These are phyloP conservation scores for Lipomyces lipofer DNA, from an alignment of 805 yeast genomes.

Conservation along the genomic window DNA sequence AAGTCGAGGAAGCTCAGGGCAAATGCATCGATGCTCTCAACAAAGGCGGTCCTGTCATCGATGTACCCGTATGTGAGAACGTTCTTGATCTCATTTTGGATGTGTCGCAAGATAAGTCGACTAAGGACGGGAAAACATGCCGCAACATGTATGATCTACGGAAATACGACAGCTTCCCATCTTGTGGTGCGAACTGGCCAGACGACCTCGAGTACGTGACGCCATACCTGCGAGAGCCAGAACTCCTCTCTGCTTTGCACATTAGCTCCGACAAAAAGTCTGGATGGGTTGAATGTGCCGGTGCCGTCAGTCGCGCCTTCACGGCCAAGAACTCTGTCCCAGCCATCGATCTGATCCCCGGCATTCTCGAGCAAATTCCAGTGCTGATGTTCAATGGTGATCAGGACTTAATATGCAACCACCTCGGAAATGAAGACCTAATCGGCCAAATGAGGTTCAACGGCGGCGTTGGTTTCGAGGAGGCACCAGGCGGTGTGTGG, in stretches of 20 bases:
- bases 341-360: constrained; percentile 66
- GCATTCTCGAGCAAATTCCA: constrained; percentile 56
- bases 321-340: constrained; percentile 57
- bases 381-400: constrained; percentile 83
- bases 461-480: constrained; percentile 45
- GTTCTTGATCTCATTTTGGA: constrained; percentile 45
- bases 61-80: constrained; percentile 20
- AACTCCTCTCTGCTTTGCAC: constrained; percentile 56
- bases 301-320: constrained; percentile 55
- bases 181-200: constrained; percentile 96
- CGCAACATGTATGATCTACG: constrained; percentile 81
- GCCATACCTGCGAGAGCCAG: constrained; percentile 50
- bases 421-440: constrained; percentile 67
- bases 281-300: constrained; percentile 80
- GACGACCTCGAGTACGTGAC: constrained; percentile 52
- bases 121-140: constrained; percentile 51
- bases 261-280: constrained; percentile 41
- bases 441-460: constrained; percentile 66
- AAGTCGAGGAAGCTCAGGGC: constrained; percentile 26
- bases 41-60: constrained; percentile 18
- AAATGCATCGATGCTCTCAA: constrained; percentile 32
- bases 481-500: constrained; percentile 34
- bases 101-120: constrained; percentile 25
- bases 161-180: constrained; percentile 69
- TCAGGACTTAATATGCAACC: constrained; percentile 85